Conservation (phyloP, 2,329 filamentous ascomycete species). For the Raffaelea arxii region DNA sequence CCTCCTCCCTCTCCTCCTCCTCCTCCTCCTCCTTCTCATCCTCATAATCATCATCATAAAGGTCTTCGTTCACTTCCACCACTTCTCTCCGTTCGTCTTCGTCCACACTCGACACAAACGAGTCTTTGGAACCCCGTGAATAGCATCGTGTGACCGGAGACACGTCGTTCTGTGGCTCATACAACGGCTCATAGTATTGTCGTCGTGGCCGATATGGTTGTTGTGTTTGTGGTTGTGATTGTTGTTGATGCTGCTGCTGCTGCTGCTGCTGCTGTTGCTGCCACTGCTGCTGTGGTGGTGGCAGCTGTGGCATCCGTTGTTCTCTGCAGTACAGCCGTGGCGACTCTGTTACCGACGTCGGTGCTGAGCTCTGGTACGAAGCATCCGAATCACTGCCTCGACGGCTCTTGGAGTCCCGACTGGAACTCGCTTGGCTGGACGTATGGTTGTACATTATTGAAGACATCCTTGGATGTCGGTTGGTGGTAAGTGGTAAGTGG, state of each 20-base stretch:
- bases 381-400: constrained; percentile 34
- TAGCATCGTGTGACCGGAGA: constrained; percentile 34
- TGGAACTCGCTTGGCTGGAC: constrained; percentile 12
- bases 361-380: constrained; percentile 34
- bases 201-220: constrained; percentile 1
- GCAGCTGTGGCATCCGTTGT: constrained; percentile 17
- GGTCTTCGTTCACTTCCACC: constrained; percentile 23
- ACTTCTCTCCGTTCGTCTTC: constrained; percentile 34
- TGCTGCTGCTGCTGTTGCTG: not conserved
- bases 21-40: too few species aligned
- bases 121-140: constrained; percentile 58
- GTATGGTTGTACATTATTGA: constrained; percentile 25
- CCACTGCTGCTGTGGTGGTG: not conserved
- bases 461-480: constrained; percentile 14
- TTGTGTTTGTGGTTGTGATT: not conserved
- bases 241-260: not conserved
- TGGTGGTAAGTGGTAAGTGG: not conserved
- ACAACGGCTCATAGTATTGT: too few species aligned
- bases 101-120: constrained; percentile 66
- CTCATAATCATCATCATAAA: constrained; percentile 24
- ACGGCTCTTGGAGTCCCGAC: constrained; percentile 25
- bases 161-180: too few species aligned
- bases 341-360: constrained; percentile 34
- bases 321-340: constrained; percentile 25
- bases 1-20: constrained; percentile 12